Evolutionary conservation across 2,329 filamentous ascomycete species (phyloP).

Genomic region (Acrodontium crateriforme): DNA sequence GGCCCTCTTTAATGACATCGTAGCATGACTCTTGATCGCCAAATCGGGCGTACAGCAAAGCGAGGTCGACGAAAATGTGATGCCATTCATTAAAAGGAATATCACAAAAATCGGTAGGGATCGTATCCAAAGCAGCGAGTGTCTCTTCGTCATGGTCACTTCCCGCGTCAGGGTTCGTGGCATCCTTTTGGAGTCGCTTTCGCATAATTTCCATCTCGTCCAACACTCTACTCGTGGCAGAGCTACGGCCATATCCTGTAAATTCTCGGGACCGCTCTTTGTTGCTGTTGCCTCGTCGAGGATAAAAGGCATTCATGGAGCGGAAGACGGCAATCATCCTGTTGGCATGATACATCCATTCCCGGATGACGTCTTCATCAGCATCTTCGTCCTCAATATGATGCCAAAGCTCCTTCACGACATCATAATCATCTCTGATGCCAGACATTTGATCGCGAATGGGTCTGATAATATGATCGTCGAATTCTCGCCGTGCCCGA

Average conservation of each 20-base stretch:
- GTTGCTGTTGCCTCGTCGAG: slow-evolving; percentile 34
- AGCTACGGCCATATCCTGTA: too few species aligned
- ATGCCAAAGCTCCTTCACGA: slow-evolving; percentile 26
- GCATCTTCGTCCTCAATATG: slow-evolving; percentile 28
- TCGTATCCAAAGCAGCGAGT: not conserved
- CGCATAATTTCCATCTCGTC: slow-evolving; percentile 25
- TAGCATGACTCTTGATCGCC: slow-evolving; percentile 62
- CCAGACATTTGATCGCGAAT: slow-evolving; percentile 4
- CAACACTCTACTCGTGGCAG: too few species aligned
- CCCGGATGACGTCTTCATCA: slow-evolving; percentile 37
- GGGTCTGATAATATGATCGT: too few species aligned
- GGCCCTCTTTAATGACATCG: slow-evolving; percentile 61
- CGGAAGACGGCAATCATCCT: slow-evolving; percentile 47
- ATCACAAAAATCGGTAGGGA: slow-evolving; percentile 52
- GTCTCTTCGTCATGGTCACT: slow-evolving; percentile 1
- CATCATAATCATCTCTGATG: slow-evolving; percentile 22
- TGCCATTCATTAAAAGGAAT: slow-evolving; percentile 78
- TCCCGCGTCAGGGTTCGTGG: slow-evolving; percentile 1
- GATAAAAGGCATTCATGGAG: slow-evolving; percentile 46
- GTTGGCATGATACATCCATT: slow-evolving; percentile 46
- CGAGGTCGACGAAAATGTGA: slow-evolving; percentile 79
- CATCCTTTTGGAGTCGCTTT: slow-evolving; percentile 20
- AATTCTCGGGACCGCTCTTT: too few species aligned
- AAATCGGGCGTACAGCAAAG: slow-evolving; percentile 56
- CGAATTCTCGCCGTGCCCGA: too few species aligned